Conservation (phyloP, 2,329 filamentous ascomycete genomes). For the Neonectria neomacrospora region DNA sequence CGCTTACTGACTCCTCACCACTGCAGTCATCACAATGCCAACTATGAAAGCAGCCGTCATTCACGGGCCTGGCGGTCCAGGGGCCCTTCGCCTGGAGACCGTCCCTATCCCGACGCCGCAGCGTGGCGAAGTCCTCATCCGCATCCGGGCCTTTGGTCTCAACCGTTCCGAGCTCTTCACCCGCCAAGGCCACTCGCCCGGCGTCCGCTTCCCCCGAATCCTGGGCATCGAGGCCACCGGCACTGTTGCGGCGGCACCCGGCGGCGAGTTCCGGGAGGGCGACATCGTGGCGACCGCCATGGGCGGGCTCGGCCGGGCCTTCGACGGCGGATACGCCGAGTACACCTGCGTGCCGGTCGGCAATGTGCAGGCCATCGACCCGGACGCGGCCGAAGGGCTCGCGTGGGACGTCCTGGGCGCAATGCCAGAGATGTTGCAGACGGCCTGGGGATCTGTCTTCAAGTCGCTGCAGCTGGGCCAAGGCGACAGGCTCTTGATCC, state of each 20-base stretch:
- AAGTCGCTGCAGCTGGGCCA: not conserved
- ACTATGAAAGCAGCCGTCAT: not conserved
- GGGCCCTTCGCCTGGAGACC: not conserved
- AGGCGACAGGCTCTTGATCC: not conserved
- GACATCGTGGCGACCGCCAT: not conserved
- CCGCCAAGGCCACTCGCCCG: slow-evolving; percentile 10
- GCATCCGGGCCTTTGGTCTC: slow-evolving; percentile 8
- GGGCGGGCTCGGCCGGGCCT: not conserved
- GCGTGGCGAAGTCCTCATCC: slow-evolving; percentile 6
- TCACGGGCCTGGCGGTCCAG: not conserved
- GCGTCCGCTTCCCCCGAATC: not conserved
- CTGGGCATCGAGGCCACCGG: not conserved
- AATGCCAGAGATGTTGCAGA: slow-evolving; percentile 1
- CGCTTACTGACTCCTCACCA: no score
- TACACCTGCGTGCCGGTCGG: not conserved
- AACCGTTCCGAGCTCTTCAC: slow-evolving; percentile 19
- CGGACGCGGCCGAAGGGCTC: not conserved
- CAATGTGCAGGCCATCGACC: not conserved
- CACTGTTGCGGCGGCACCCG: not conserved
- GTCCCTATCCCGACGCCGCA: not conserved
- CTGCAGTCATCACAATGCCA: no score
- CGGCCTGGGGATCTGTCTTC: not conserved
- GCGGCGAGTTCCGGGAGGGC: not conserved
- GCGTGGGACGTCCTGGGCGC: not conserved
- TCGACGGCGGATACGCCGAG: not conserved